Evolutionary conservation across 2,329 filamentous ascomycete genomes (phyloP).

Genomic region (Trichoderma sp.): DNA sequence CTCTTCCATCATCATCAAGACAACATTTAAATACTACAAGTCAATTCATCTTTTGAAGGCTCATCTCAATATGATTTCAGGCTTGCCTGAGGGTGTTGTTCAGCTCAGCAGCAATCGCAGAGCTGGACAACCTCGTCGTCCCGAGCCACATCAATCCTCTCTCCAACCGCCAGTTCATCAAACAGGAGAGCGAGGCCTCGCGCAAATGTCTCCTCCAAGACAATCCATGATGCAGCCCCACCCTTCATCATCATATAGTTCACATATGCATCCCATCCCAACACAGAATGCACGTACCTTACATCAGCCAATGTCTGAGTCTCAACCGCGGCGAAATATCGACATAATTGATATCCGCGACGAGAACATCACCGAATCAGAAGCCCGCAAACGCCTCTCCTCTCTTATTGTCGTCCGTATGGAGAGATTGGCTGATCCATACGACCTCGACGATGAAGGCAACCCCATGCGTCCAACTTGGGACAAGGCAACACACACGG

Average conservation of each 20-base stretch:
- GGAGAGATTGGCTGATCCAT: slow-evolving; percentile 37
- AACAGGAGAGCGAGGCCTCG: neutral
- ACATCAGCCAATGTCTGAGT: neutral
- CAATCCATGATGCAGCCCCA: neutral
- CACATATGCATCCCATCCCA: neutral
- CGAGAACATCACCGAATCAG: slow-evolving; percentile 37
- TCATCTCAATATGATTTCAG: neutral
- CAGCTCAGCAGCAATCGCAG: neutral
- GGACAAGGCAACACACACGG: slow-evolving; percentile 37
- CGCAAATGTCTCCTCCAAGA: neutral
- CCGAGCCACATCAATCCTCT: neutral
- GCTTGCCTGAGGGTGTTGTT: neutral
- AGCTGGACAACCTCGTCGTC: neutral
- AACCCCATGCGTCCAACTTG: slow-evolving; percentile 37
- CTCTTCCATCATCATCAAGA: neutral
- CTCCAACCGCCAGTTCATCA: neutral
- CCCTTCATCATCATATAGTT: neutral
- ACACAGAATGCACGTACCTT: neutral
- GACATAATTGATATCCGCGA: slow-evolving; percentile 39
- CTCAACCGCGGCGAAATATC: neutral
- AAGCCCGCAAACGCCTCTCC: slow-evolving; percentile 41
- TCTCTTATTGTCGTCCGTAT: slow-evolving; percentile 43
- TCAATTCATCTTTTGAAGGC: neutral
- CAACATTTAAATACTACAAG: neutral
- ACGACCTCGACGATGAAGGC: slow-evolving; percentile 40